These are phyloP conservation scores for Lobosporangium transversale DNA, from an alignment of 192 early-diverging fungal genomes.

Conservation along the genomic window DNA sequence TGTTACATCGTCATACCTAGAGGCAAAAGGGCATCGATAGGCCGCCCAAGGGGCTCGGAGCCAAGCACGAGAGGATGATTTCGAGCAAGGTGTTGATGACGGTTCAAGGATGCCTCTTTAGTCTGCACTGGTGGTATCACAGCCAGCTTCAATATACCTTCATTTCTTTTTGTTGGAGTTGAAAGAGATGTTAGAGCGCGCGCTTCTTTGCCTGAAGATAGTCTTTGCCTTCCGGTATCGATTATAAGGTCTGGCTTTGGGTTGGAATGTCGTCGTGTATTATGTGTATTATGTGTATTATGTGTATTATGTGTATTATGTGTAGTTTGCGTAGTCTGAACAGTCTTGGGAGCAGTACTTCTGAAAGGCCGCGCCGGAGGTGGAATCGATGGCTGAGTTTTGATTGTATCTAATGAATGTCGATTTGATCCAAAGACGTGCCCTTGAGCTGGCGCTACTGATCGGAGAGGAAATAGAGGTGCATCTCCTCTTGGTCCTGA, in stretches of 20 bases:
- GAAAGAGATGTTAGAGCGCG: neutral
- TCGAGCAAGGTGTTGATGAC: conserved; percentile 26
- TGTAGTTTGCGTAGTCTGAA: no score
- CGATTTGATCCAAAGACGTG: conserved; percentile 38
- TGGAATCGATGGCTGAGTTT: neutral
- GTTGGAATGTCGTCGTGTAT: no score
- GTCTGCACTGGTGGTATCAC: conserved; percentile 28
- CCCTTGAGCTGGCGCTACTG: conserved; percentile 35
- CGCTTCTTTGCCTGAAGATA: neutral
- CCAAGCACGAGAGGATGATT: conserved; percentile 26
- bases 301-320: no score
- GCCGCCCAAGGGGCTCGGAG: conserved; percentile 22
- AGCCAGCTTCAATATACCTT: conserved; percentile 37
- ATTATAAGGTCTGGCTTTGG: no score
- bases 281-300: no score
- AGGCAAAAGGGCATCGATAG: conserved; percentile 24
- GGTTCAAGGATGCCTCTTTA: conserved; percentile 22
- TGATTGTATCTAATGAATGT: conserved; percentile 35
- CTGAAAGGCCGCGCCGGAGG: conserved; percentile 2
- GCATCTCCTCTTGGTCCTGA: neutral
- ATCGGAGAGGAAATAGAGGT: conserved; percentile 36
- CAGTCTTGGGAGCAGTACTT: no score
- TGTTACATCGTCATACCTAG: conserved; percentile 28
- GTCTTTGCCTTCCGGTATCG: no score
- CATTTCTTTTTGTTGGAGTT: neutral